Evolutionary conservation across 768 basidiomycete species (phyloP).

Genomic region (Hortiboletus flavorubellus): DNA sequence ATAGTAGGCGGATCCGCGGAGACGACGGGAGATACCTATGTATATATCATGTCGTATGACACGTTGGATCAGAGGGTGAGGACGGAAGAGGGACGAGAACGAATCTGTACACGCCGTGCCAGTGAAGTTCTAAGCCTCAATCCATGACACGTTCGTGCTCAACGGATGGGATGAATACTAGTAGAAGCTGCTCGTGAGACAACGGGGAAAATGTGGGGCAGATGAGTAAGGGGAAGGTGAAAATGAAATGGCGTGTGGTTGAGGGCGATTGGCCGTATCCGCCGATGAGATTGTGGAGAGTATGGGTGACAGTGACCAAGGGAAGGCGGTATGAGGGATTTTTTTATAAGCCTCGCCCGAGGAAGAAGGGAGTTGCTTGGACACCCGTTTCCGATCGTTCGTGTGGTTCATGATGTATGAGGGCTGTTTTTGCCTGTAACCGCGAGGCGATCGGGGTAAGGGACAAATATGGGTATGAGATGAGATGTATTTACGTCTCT

Average conservation of each 20-base stretch:
- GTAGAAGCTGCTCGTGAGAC: neutral
- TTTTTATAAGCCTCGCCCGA: conserved; percentile 15
- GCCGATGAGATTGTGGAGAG: neutral
- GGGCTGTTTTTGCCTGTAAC: neutral
- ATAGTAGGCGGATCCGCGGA: conserved; percentile 17
- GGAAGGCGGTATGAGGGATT: neutral
- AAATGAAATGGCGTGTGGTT: neutral
- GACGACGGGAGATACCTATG: conserved; percentile 8
- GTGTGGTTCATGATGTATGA: neutral
- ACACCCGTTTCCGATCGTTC: neutral
- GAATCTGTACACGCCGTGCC: conserved; percentile 9
- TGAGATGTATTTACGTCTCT: conserved; percentile 12
- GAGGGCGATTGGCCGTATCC: neutral
- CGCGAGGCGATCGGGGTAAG: conserved; percentile 19
- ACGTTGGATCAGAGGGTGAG: neutral
- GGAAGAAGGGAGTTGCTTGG: conserved; percentile 8
- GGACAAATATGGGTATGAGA: neutral
- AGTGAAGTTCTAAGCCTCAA: neutral
- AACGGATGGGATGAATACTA: neutral
- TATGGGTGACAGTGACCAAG: neutral
- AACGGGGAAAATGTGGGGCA: neutral
- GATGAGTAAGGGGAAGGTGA: neutral
- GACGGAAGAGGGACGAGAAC: neutral
- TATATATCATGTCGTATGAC: neutral
- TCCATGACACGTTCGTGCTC: conserved; percentile 5